Percentiles rank a stretch among this genome's conserved stretches.
phyloP scores from a whole-genome alignment of 139 green algal genomes.

The Closterium sp. region DNA sequence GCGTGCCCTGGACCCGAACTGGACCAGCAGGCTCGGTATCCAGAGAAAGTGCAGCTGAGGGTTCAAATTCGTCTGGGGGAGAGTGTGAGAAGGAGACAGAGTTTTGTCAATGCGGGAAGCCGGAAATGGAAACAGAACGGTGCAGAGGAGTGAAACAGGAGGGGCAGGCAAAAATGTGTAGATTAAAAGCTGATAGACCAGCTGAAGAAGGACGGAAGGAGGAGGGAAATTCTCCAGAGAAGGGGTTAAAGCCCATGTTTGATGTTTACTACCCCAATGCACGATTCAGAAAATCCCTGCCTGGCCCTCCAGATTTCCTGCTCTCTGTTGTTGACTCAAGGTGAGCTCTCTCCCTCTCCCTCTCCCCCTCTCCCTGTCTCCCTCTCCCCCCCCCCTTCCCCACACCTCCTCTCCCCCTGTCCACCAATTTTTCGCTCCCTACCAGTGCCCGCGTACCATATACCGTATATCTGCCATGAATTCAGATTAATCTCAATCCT shows the following conservation, averaged over 20 bases:
- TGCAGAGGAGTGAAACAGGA: not conserved
- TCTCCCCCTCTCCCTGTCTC: not conserved
- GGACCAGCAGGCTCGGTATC: not conserved
- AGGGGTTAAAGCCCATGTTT: not conserved
- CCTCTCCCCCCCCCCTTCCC: too few relatives aligned
- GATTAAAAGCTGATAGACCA: too few relatives aligned
- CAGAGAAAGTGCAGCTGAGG: not conserved
- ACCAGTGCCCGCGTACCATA: too few relatives aligned
- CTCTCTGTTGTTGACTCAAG: not conserved
- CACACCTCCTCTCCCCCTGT: too few relatives aligned
- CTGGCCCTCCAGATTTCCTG: not conserved
- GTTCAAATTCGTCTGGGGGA: not conserved
- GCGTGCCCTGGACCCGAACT: constrained; percentile 17
- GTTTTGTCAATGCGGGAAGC: too few relatives aligned
- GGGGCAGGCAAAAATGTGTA: not conserved
- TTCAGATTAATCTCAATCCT: too few relatives aligned
- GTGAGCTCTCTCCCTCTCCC: not conserved
- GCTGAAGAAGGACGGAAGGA: too few relatives aligned
- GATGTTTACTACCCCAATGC: not conserved
- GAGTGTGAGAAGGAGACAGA: not conserved
- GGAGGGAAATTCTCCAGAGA: too few relatives aligned
- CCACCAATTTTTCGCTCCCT: too few relatives aligned
- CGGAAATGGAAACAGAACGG: too few relatives aligned
- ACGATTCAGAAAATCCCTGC: not conserved
- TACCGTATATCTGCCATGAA: constrained; percentile 34